Conservation (phyloP, 805 yeast genomes). For the Candida maesae region DNA sequence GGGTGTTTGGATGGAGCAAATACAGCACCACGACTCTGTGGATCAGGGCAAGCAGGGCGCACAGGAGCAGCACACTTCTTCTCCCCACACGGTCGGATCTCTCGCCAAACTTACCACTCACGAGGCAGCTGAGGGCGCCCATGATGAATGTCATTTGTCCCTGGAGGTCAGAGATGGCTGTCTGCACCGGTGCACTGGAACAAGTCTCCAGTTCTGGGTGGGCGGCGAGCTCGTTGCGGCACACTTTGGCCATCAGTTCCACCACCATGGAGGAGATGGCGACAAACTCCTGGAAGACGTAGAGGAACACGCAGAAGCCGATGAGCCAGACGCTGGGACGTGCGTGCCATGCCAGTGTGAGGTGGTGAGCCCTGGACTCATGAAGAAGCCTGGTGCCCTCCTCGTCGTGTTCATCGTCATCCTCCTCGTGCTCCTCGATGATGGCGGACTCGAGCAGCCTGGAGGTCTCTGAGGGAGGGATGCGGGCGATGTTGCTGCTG, state of each 20-base stretch:
- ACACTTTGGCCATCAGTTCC: slow-evolving; percentile 28
- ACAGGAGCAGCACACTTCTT: slow-evolving; percentile 40
- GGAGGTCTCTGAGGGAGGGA: neutral
- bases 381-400: slow-evolving; percentile 47
- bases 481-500: no score
- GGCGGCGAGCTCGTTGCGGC: slow-evolving; percentile 30
- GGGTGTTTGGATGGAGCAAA: slow-evolving; percentile 32
- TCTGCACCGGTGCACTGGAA: slow-evolving; percentile 39
- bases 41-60: slow-evolving; percentile 26
- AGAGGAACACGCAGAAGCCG: slow-evolving; percentile 38
- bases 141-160: slow-evolving; percentile 38
- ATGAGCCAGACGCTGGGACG: slow-evolving; percentile 56
- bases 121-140: slow-evolving; percentile 45
- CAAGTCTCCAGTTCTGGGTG: slow-evolving; percentile 26
- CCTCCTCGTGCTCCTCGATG: slow-evolving; percentile 27
- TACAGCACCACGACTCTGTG: slow-evolving; percentile 21
- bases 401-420: no score
- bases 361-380: slow-evolving; percentile 44
- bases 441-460: slow-evolving; percentile 16
- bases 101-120: slow-evolving; percentile 61
- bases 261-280: slow-evolving; percentile 36
- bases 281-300: slow-evolving; percentile 39
- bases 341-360: slow-evolving; percentile 45
- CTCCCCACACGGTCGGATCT: slow-evolving; percentile 65
- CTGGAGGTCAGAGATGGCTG: slow-evolving; percentile 44